Evolutionary conservation across 2,329 filamentous ascomycete species (phyloP).

Genomic region (Fusarium haematococcum): DNA sequence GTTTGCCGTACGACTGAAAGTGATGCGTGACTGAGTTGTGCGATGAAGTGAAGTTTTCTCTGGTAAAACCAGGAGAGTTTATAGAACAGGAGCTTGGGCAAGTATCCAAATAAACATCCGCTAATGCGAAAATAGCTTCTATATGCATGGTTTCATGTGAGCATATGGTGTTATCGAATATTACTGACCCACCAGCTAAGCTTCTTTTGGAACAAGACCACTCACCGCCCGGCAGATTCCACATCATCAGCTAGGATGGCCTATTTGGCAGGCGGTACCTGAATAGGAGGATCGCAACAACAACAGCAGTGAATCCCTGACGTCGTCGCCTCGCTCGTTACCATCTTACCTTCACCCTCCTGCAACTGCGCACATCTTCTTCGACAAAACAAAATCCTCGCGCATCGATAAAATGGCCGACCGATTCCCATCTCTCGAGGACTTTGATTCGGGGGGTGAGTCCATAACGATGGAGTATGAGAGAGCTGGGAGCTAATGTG

Average conservation of each 20-base stretch:
- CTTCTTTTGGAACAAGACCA: conserved; percentile 3
- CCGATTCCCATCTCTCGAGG: conserved; percentile 82
- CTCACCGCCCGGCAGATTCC: conserved; percentile 54
- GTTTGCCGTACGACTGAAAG: conserved; percentile 24
- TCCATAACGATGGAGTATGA: conserved; percentile 30
- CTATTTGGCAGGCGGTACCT: conserved; percentile 42
- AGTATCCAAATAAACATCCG: conserved; percentile 40
- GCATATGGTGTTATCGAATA: conserved; percentile 39
- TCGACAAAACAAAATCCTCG: background rate
- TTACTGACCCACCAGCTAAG: conserved; percentile 8
- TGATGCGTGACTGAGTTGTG: conserved; percentile 33
- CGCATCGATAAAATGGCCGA: conserved; percentile 71
- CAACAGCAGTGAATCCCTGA: conserved; percentile 33
- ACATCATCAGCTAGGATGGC: conserved; percentile 44
- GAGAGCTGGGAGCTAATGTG: conserved; percentile 31
- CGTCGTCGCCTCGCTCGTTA: conserved; percentile 17
- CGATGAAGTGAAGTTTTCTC: conserved; percentile 36
- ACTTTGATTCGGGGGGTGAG: conserved; percentile 76
- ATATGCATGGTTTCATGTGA: conserved; percentile 35
- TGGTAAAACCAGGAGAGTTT: conserved; percentile 41
- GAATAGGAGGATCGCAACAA: conserved; percentile 44
- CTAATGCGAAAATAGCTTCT: conserved; percentile 36
- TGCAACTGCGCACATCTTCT: background rate
- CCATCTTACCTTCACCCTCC: background rate
- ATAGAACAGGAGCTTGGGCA: conserved; percentile 37